Evolutionary conservation across 2,329 filamentous ascomycete species (phyloP).

Genomic region (Diaporthe ilicicola): DNA sequence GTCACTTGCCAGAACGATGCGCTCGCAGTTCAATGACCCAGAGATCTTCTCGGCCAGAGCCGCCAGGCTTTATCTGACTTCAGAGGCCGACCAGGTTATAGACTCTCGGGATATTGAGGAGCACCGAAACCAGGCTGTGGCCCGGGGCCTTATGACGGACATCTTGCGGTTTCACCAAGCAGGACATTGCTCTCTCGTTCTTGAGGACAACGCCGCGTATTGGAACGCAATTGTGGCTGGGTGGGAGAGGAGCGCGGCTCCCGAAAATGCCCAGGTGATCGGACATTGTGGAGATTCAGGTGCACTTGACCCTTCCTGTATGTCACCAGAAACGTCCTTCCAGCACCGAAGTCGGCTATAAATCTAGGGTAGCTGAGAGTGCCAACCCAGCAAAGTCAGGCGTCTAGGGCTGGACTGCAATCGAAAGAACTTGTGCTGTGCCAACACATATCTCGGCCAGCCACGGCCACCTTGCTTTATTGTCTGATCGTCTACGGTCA

Average conservation of each 20-base stretch:
- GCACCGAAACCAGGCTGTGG: constrained; percentile 16
- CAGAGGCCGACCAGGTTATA: constrained; percentile 23
- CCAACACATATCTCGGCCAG: background rate
- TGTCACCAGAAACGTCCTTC: background rate
- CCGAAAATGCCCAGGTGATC: background rate
- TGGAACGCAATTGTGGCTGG: constrained; percentile 21
- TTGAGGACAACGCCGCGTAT: constrained; percentile 25
- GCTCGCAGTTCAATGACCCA: constrained; percentile 21
- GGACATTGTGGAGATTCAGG: background rate
- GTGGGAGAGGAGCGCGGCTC: constrained; percentile 4
- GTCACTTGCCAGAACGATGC: constrained; percentile 15
- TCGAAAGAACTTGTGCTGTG: background rate
- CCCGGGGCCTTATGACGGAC: constrained; percentile 15
- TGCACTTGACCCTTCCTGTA: background rate
- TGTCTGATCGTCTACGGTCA: background rate
- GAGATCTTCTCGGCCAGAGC: constrained; percentile 17
- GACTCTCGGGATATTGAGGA: constrained; percentile 9
- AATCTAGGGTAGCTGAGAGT: background rate
- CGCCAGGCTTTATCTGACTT: constrained; percentile 29
- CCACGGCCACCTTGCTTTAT: background rate
- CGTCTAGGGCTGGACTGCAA: background rate
- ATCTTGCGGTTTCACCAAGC: constrained; percentile 14
- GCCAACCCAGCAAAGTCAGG: background rate
- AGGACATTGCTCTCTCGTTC: constrained; percentile 27
- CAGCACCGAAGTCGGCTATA: background rate